Evolutionary conservation across 345 rosid species (phyloP).

Genomic region (Sisymbrium irio): DNA sequence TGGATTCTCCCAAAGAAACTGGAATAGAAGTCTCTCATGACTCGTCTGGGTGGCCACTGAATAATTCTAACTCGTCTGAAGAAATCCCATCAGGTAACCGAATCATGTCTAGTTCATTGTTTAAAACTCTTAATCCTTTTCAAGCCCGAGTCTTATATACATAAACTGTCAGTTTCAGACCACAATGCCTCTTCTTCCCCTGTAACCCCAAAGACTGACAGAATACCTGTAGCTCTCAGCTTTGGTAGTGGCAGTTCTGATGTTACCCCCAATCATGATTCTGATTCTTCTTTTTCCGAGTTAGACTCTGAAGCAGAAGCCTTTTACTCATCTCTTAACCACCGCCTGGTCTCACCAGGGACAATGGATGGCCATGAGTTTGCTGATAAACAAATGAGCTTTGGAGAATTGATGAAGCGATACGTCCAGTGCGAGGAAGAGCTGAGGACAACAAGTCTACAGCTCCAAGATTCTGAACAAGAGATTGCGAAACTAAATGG

Average conservation of each 20-base stretch:
- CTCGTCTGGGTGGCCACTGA: conserved; percentile 35
- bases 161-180: conserved; percentile 39
- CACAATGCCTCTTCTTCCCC: conserved; percentile 38
- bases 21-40: conserved; percentile 19
- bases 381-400: conserved; percentile 31
- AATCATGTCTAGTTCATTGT: background rate
- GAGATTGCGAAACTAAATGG: conserved; percentile 48
- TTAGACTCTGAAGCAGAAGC: conserved; percentile 80
- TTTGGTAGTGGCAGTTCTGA: conserved; percentile 54
- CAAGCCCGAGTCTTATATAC: background rate
- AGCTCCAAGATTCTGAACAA: conserved; percentile 53
- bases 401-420: conserved; percentile 40
- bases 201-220: conserved; percentile 44
- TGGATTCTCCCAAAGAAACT: conserved; percentile 16
- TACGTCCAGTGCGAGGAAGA: conserved; percentile 45
- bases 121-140: background rate
- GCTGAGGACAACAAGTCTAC: conserved; percentile 42
- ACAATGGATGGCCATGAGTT: conserved; percentile 28
- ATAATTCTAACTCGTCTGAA: conserved; percentile 48
- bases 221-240: conserved; percentile 47
- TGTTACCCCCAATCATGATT: conserved; percentile 51
- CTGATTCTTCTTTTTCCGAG: conserved; percentile 59
- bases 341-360: conserved; percentile 36
- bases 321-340: conserved; percentile 50
- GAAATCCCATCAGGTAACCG: conserved; percentile 52